A percentile compares a stretch with the other conserved stretches of the same genome.
Evolutionary conservation across 257 asterid genomes (phyloP).

Genomic region (Rubia yunnanensis): DNA sequence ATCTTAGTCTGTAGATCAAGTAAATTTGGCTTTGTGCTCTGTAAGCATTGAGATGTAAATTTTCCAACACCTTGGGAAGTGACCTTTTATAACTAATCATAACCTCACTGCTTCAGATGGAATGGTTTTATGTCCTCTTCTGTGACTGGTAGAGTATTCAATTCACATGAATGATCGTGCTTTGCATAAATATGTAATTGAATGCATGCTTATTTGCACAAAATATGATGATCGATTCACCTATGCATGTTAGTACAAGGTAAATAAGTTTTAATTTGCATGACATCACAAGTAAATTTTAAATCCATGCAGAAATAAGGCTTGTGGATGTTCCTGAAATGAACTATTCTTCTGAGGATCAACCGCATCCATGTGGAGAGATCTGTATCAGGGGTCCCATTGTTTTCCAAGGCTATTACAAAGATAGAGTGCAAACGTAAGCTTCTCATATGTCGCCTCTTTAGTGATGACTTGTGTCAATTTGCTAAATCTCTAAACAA

Average conservation of each 20-base stretch:
- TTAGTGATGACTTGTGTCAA: slow-evolving; percentile 14
- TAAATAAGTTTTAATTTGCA: background rate
- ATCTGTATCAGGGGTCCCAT: slow-evolving; percentile 93
- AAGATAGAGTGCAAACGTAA: slow-evolving; percentile 86
- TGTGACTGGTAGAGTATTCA: background rate
- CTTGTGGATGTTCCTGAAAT: slow-evolving; percentile 96
- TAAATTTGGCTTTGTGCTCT: background rate
- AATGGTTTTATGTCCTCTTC: background rate
- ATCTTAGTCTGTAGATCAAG: background rate
- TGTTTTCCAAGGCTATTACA: slow-evolving; percentile 77
- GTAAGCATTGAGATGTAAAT: background rate
- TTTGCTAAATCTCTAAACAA: slow-evolving; percentile 15
- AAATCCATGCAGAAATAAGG: slow-evolving; percentile 50
- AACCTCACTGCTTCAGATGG: background rate
- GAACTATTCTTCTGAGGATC: slow-evolving; percentile 90
- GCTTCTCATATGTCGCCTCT: slow-evolving; percentile 9
- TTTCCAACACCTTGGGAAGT: background rate
- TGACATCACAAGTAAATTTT: background rate
- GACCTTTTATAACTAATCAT: background rate
- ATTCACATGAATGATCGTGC: background rate
- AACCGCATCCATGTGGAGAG: slow-evolving; percentile 96
- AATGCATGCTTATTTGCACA: background rate
- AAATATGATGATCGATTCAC: background rate
- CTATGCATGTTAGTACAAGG: background rate
- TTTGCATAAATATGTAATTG: background rate